Evolutionary conservation across 2,329 filamentous ascomycete species (phyloP), one percentile per base, ranked within the genome.

Genomic region (Fusarium continuum): DNA sequence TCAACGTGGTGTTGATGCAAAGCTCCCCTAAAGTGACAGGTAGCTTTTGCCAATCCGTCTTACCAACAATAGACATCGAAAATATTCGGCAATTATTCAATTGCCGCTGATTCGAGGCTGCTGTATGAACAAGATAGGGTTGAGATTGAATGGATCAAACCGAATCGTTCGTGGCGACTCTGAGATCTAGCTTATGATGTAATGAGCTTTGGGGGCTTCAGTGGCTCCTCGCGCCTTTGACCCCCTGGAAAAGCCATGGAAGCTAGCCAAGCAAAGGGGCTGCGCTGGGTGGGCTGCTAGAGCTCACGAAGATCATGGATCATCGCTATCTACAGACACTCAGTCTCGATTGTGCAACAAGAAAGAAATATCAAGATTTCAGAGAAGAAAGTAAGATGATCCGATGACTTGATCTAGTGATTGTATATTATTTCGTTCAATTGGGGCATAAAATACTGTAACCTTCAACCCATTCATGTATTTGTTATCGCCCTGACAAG

Each of bases 1-100:
- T 89, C 28, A 99, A 81, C 0, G 93, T 97, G 0, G 94, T 99
- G 70, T 97, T 92, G 66, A 99, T 93, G 74, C 92, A 97, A 5
- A 99, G 85, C 74, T 99, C 95, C 5, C 88, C 86, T 28, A 97
- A 79, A 59, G 83, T 91, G 34, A 97, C 80, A 20, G 95, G 93
- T 67, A 99, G 79, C 79, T 91, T 96, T 65, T 87, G 87, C 95
- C 95, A 99, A 74, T 92, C 90, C 14, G 88, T 83, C n/a, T 87
- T 80, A 25, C 82, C 83, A 43, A 75, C 75, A 43, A 77, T 52
- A 38, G 79, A 73, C 75, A 79, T 78, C n/a, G 29, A 25, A 26
- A 26, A 26, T 6, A 17, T 29, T 29, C 6, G 28, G 13, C 11
- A 28, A 17, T 28, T 28, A 7, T 14, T 10, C 19, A n/a, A 11